phyloP scores from a whole-genome alignment of 331 rosid species.

The Malus hybrid region DNA sequence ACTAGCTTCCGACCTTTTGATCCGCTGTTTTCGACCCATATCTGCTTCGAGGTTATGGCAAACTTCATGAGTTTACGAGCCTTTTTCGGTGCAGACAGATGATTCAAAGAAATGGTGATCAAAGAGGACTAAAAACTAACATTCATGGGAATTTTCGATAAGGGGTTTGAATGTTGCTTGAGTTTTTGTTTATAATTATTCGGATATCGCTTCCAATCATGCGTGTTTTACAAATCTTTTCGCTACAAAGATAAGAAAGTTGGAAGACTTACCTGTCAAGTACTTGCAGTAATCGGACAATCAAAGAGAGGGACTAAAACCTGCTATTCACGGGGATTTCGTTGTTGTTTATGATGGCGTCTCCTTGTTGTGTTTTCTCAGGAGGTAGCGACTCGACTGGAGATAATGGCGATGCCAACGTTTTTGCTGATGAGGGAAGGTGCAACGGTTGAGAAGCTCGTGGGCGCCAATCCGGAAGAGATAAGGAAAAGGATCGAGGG shows the following conservation, averaged over 20 bases:
- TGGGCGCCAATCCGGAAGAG: slow-evolving; percentile 97
- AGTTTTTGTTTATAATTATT: neutral
- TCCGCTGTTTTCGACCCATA: too few species aligned
- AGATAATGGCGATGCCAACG: slow-evolving; percentile 88
- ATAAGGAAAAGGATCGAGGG: slow-evolving; percentile 65
- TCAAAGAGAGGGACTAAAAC: neutral
- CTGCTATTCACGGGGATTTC: neutral
- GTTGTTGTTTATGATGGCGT: neutral
- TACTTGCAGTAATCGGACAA: neutral
- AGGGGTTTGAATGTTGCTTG: neutral
- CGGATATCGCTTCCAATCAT: neutral
- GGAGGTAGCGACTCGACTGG: slow-evolving; percentile 74
- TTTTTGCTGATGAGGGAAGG: slow-evolving; percentile 64
- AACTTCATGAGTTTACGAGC: too few species aligned
- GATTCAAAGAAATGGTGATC: too few species aligned
- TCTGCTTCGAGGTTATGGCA: too few species aligned
- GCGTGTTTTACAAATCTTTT: too few species aligned
- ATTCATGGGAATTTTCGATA: too few species aligned
- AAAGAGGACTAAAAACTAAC: too few species aligned
- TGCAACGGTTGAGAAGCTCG: slow-evolving; percentile 44
- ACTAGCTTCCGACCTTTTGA: neutral
- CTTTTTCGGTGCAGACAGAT: too few species aligned
- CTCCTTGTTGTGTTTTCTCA: slow-evolving; percentile 15
- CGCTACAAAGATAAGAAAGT: too few species aligned
- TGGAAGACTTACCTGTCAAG: neutral